phyloP scores from a whole-genome alignment of 371 early-diverging fungal species.

The Circinella minor region DNA sequence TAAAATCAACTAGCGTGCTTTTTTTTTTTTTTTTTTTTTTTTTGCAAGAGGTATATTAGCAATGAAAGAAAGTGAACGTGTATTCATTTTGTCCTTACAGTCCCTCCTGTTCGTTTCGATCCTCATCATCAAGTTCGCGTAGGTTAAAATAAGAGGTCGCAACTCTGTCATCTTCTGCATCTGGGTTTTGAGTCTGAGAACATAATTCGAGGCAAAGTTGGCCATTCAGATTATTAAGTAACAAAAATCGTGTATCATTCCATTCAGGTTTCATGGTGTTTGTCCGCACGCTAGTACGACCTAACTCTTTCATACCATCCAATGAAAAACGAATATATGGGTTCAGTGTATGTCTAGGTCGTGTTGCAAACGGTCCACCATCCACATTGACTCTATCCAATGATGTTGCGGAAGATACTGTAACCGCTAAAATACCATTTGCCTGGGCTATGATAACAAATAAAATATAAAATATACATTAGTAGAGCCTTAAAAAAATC shows the following conservation, averaged over 20 bases:
- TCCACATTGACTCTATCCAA: slow-evolving; percentile 58
- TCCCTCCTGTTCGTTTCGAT: slow-evolving; percentile 35
- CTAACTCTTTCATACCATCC: slow-evolving; percentile 73
- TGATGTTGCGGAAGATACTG: slow-evolving; percentile 74
- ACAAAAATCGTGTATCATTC: slow-evolving; percentile 63
- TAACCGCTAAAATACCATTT: slow-evolving; percentile 86
- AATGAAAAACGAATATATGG: slow-evolving; percentile 80
- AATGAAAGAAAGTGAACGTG: no score
- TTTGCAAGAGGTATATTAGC: no score
- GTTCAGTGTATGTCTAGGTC: slow-evolving; percentile 42
- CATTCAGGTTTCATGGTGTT: slow-evolving; percentile 65
- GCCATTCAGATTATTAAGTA: slow-evolving; percentile 59
- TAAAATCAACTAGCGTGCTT: neutral
- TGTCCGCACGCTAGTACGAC: slow-evolving; percentile 59
- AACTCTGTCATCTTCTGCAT: slow-evolving; percentile 37
- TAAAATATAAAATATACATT: neutral
- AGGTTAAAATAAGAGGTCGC: slow-evolving; percentile 56
- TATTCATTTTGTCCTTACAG: slow-evolving; percentile 17
- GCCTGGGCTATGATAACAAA: slow-evolving; percentile 46
- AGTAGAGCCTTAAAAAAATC: slow-evolving; percentile 15
- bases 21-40: neutral
- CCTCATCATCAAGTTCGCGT: slow-evolving; percentile 53
- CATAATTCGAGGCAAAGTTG: slow-evolving; percentile 49
- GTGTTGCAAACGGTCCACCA: slow-evolving; percentile 37
- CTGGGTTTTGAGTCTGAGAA: slow-evolving; percentile 24